Evolutionary conservation across 306 rosid species (phyloP).

Genomic region (Cucumis hystrix): DNA sequence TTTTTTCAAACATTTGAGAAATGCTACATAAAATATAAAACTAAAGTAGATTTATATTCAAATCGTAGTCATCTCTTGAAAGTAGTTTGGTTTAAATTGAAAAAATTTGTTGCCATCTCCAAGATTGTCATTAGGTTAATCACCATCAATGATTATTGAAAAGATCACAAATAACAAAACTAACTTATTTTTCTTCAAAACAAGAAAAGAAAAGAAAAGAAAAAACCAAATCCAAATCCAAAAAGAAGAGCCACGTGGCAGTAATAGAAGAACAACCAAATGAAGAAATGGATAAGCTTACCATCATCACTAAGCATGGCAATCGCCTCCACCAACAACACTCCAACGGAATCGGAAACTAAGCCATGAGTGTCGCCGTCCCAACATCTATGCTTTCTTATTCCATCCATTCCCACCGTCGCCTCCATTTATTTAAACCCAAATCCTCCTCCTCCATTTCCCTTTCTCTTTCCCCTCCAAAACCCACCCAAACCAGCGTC

Average conservation of each 20-base stretch:
- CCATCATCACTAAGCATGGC: neutral
- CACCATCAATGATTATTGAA: too few relatives aligned
- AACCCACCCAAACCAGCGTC: slow-evolving; percentile 23
- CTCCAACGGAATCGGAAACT: neutral
- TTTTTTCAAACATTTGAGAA: too few relatives aligned
- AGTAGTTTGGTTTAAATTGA: too few relatives aligned
- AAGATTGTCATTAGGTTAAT: too few relatives aligned
- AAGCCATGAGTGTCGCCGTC: neutral
- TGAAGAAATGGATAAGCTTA: neutral
- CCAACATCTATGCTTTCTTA: neutral
- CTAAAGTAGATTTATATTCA: too few relatives aligned
- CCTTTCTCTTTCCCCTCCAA: neutral
- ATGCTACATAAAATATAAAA: too few relatives aligned
- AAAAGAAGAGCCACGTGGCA: neutral
- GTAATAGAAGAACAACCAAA: neutral
- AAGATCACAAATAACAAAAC: too few relatives aligned
- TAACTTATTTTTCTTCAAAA: too few relatives aligned
- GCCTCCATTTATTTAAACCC: slow-evolving; percentile 21
- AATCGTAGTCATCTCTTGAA: too few relatives aligned
- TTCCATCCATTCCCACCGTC: neutral
- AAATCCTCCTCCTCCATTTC: slow-evolving; percentile 16
- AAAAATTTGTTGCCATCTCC: too few relatives aligned
- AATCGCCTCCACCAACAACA: neutral
- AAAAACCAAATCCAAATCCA: neutral
- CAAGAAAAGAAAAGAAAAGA: too few relatives aligned